phyloP scores from a whole-genome alignment of 148 eudicot genomes.

The Vaccinium corymbosum region DNA sequence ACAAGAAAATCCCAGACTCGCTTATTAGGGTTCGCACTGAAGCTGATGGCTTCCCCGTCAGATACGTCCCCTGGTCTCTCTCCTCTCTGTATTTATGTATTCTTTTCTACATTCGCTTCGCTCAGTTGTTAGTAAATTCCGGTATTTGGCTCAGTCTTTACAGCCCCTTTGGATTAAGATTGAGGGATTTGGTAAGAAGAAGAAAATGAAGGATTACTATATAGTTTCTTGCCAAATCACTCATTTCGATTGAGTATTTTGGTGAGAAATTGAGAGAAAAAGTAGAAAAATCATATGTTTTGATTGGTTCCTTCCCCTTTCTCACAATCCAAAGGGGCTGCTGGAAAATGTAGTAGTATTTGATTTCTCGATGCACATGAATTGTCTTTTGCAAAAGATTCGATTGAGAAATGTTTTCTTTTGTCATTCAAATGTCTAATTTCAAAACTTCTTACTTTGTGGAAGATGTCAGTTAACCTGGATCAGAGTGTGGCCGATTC shows the following conservation, averaged over 20 bases:
- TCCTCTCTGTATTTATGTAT: background rate
- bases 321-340: background rate
- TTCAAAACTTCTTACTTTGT: background rate
- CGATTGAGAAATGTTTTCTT: background rate
- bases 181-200: background rate
- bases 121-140: background rate
- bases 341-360: background rate
- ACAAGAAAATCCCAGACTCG: constrained; percentile 71
- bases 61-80: constrained; percentile 73
- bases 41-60: constrained; percentile 46
- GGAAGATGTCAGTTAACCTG: constrained; percentile 3
- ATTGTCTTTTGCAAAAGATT: background rate
- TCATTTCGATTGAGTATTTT: too few relatives aligned
- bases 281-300: too few relatives aligned
- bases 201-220: too few relatives aligned
- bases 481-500: background rate
- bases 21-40: constrained; percentile 52
- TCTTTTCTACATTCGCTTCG: background rate
- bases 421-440: background rate
- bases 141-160: background rate
- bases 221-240: too few relatives aligned
- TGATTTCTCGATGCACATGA: background rate
- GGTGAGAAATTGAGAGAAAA: too few relatives aligned
- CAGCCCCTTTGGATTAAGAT: too few relatives aligned
- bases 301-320: too few relatives aligned